A percentile compares a stretch with the other conserved stretches of the same genome.
Conservation (phyloP, 192 early-diverging fungal genomes). For the Coemansia sp. region DNA sequence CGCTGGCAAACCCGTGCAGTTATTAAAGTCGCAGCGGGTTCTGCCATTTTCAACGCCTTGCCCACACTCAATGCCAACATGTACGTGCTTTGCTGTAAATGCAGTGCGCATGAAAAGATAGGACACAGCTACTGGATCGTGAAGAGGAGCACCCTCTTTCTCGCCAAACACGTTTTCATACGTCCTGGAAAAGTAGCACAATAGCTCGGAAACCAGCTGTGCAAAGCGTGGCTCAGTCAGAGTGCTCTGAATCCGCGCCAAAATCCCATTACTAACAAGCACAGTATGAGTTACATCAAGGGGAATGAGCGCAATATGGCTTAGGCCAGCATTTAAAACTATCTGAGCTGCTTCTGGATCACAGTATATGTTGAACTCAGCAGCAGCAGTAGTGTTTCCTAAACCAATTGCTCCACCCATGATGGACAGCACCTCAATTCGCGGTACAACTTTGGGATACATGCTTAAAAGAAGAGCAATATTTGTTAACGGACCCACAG, state of each 20-base stretch:
- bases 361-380: conserved; percentile 41
- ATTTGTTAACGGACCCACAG: conserved; percentile 52
- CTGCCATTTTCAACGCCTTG: conserved; percentile 5
- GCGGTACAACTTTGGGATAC: conserved; percentile 36
- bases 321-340: conserved; percentile 22
- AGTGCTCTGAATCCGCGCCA: conserved; percentile 14
- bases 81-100: conserved; percentile 11
- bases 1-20: not conserved
- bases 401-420: conserved; percentile 45
- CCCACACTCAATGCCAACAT: conserved; percentile 12
- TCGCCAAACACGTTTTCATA: conserved; percentile 10
- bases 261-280: conserved; percentile 5
- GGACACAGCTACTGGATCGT: conserved; percentile 28
- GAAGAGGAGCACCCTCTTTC: conserved; percentile 21
- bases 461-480: conserved; percentile 43
- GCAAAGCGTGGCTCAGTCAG: conserved; percentile 17
- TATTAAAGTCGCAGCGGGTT: conserved; percentile 14
- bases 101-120: conserved; percentile 30
- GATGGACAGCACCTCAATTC: conserved; percentile 37
- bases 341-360: conserved; percentile 41
- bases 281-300: conserved; percentile 29
- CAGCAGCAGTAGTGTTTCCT: conserved; percentile 20
- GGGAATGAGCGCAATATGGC: conserved; percentile 20
- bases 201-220: conserved; percentile 15
- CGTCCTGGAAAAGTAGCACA: conserved; percentile 12